Base-by-base conservation (phyloP, 371 early-diverging fungal genomes). In the Mortierella sp. region DNA sequence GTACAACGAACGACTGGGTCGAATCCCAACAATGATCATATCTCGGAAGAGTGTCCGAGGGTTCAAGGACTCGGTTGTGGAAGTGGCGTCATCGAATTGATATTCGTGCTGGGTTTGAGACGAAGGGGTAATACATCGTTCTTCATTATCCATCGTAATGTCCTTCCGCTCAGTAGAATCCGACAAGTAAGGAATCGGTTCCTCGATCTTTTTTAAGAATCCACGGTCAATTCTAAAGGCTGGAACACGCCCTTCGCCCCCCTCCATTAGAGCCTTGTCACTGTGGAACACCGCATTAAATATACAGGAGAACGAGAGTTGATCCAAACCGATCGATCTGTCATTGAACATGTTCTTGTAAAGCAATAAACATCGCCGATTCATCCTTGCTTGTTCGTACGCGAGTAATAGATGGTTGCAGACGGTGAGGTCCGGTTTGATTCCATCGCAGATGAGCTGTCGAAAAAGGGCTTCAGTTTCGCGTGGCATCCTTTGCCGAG, bases 231-330 rank as follows among this genome's bases (percentile, higher is more conserved):
- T 40, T 13, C 40, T 62, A 42, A 51, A 71, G 5, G 9, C 32
- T 4, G 2, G 81, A 54, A 3, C 81, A 13, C 45, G 61, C 2
- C 81, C 81, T 29, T 80, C 75, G 17, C 71, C 51, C 13, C 75
- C 81, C 43, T 80, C 81, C 6, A 63, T 32, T 0, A 49, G 32
- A 1, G 81, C 75, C 68, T 75, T 80, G 19, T 80, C 71, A 26
- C 45, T 60, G 31, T 80, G 81, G 31, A 80, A 80, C 31, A 80
- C 64, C 26, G 81, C 81, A 29, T 80, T 80, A 59, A 80, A 80
- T 75, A 75, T 71, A 32, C 75, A 71, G 3, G 75, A 68, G 34
- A 75, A 75, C n/a, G 81, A 74, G 31, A 70, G 59, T 0, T 49
- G 67, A 45, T 80, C 68, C 40, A 80, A 43, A 15, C 81, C 75